Evolutionary conservation across 2,329 filamentous ascomycete species (phyloP).

Genomic region (Colletotrichum godetiae): DNA sequence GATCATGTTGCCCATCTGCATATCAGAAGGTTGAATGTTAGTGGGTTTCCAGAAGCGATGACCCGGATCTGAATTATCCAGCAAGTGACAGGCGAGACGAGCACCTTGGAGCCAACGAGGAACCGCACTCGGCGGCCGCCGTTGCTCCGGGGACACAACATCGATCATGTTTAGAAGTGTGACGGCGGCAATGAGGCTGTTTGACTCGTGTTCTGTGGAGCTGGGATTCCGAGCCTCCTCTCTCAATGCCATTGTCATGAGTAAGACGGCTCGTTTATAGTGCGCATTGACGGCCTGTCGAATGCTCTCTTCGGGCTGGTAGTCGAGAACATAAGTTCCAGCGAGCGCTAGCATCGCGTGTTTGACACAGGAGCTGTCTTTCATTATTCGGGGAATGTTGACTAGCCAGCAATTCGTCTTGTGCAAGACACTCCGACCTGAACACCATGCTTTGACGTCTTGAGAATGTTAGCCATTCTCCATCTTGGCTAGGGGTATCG

Average conservation of each 20-base stretch:
- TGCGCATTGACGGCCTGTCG: constrained; percentile 46
- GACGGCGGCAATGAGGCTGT: constrained; percentile 41
- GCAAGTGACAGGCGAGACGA: constrained; percentile 47
- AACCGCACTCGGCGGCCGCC: constrained; percentile 46
- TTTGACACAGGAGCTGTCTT: constrained; percentile 45
- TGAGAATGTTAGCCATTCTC: neutral
- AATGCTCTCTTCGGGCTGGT: constrained; percentile 46
- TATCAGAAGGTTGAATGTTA: constrained; percentile 47
- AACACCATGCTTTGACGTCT: constrained; percentile 55
- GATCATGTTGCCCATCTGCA: constrained; percentile 51
- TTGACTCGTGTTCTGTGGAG: constrained; percentile 15
- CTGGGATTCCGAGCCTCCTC: neutral
- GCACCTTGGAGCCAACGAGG: constrained; percentile 54
- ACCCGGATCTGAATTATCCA: constrained; percentile 50
- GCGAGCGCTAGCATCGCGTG: constrained; percentile 53
- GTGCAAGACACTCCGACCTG: constrained; percentile 50
- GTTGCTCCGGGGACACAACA: constrained; percentile 48
- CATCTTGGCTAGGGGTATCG: neutral
- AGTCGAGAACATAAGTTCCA: constrained; percentile 55
- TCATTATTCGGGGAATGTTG: constrained; percentile 53
- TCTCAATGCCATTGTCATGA: constrained; percentile 41
- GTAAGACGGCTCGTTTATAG: constrained; percentile 42
- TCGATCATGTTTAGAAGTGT: constrained; percentile 30
- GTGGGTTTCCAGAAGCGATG: constrained; percentile 48
- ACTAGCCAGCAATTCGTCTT: constrained; percentile 53